Evolutionary conservation across 768 basidiomycete species (phyloP).

Genomic region (Tylopilus rubrobrunneus): DNA sequence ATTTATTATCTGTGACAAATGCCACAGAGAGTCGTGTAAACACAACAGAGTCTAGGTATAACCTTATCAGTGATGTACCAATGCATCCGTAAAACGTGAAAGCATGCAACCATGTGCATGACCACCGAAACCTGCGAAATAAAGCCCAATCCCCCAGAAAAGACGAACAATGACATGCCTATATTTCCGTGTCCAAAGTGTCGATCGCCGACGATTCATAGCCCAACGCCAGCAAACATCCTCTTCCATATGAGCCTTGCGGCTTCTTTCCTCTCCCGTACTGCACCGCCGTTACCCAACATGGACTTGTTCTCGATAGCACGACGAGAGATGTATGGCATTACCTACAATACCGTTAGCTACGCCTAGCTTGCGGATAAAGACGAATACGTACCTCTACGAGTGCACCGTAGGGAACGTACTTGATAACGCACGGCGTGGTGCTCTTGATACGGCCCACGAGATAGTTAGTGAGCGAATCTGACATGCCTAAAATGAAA

Average conservation of each 20-base stretch:
- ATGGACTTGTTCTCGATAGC: constrained; percentile 94
- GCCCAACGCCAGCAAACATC: constrained; percentile 27
- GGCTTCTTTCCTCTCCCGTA: constrained; percentile 30
- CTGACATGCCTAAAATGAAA: constrained; percentile 33
- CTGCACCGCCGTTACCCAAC: constrained; percentile 68
- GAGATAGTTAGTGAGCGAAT: too few relatives aligned
- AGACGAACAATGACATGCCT: background rate
- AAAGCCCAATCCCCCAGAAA: background rate
- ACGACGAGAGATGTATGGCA: constrained; percentile 86
- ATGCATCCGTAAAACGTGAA: background rate
- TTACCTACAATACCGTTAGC: constrained; percentile 45
- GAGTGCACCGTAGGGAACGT: constrained; percentile 73
- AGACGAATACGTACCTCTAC: constrained; percentile 44
- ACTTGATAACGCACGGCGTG: constrained; percentile 65
- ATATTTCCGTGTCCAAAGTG: background rate
- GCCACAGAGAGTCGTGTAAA: too few relatives aligned
- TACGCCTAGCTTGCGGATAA: too few relatives aligned
- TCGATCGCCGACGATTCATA: constrained; percentile 12
- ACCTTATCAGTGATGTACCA: background rate
- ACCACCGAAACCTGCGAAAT: background rate
- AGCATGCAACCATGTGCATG: background rate
- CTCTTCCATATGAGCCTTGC: constrained; percentile 29
- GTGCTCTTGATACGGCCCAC: too few relatives aligned
- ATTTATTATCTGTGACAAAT: too few relatives aligned
- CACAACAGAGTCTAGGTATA: background rate